Conservation (phyloP, 345 rosid species). For the Salix arbutifolia region DNA sequence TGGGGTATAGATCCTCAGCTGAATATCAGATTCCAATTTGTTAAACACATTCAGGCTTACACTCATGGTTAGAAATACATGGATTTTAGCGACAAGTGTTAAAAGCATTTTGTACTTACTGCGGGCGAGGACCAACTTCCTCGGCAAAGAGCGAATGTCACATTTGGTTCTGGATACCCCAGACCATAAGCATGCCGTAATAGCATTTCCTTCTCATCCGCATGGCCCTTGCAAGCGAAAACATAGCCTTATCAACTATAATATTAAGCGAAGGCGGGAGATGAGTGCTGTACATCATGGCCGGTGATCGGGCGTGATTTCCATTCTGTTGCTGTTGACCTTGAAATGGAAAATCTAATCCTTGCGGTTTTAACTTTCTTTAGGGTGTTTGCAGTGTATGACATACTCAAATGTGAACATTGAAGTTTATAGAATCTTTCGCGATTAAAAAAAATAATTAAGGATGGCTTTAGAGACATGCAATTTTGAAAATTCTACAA, state of each 20-base stretch:
- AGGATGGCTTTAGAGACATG: neutral
- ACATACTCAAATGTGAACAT: no score
- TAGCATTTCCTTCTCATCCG: constrained; percentile 78
- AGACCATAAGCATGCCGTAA: constrained; percentile 71
- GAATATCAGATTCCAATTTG: constrained; percentile 18
- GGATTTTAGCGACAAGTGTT: neutral
- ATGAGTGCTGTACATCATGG: neutral
- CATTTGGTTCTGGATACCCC: constrained; percentile 85
- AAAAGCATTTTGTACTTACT: constrained; percentile 36
- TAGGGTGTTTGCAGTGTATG: neutral
- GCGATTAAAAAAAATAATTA: neutral
- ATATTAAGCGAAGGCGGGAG: neutral
- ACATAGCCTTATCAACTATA: constrained; percentile 10
- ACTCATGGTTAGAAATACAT: neutral
- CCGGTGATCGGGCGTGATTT: neutral
- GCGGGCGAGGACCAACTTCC: constrained; percentile 97
- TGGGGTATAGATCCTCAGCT: constrained; percentile 76
- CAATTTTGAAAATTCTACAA: neutral
- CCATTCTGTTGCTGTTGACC: neutral
- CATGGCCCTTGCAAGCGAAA: constrained; percentile 38
- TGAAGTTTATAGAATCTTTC: neutral
- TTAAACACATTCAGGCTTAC: neutral
- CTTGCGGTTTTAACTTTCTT: neutral
- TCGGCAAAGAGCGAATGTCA: constrained; percentile 84
- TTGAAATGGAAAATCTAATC: neutral